Conservation (phyloP, 176 grass and related monocot species). For the Zea luxurians region DNA sequence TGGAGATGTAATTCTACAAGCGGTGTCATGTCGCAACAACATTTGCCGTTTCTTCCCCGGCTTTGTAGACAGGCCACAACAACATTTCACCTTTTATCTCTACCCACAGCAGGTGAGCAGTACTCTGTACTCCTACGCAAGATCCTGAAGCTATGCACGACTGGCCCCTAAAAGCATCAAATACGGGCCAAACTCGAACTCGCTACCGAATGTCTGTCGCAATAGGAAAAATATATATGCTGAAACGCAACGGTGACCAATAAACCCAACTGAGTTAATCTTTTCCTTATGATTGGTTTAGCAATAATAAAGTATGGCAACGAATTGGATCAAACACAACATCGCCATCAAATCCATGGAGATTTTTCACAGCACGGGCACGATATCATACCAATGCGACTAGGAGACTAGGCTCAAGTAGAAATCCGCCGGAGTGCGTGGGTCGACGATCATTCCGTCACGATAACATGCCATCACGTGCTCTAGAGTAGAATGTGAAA, state of each 20-base stretch:
- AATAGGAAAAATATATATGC: neutral
- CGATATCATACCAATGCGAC: too few relatives aligned
- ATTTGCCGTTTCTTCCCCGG: neutral
- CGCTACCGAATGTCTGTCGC: neutral
- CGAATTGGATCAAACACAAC: neutral
- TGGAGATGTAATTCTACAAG: slow-evolving; percentile 17
- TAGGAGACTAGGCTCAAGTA: neutral
- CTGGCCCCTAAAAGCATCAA: neutral
- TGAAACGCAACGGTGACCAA: neutral
- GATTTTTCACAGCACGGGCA: neutral
- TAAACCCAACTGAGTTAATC: neutral
- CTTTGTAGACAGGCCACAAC: neutral
- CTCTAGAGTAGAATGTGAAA: too few relatives aligned
- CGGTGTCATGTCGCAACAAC: slow-evolving; percentile 11
- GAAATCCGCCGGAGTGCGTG: neutral
- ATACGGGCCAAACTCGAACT: neutral
- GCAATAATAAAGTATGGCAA: neutral
- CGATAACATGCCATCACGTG: too few relatives aligned
- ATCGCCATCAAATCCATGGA: neutral
- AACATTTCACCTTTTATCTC: too few relatives aligned
- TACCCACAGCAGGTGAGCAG: neutral
- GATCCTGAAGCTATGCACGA: neutral
- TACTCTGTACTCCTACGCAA: neutral
- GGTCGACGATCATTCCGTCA: too few relatives aligned
- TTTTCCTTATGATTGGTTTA: neutral